These are phyloP conservation scores for Cucurbita maxima DNA, from an alignment of 306 rosid genomes.

Conservation along the genomic window DNA sequence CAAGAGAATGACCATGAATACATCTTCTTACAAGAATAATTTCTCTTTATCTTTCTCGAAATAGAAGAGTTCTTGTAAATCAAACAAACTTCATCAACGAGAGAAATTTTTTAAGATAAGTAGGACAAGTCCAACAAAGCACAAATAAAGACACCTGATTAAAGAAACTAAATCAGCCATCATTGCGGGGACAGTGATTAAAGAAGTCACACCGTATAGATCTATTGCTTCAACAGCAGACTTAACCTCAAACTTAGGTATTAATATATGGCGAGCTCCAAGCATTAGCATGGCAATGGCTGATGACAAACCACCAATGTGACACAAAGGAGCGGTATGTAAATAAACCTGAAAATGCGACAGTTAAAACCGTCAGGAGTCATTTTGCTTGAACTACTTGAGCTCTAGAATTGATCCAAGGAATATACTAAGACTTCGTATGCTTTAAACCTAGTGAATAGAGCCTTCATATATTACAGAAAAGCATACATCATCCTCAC, in stretches of 20 bases:
- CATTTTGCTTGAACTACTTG: conserved; percentile 2
- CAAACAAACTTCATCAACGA: neutral
- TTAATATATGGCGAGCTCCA: conserved; percentile 71
- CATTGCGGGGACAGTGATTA: conserved; percentile 86
- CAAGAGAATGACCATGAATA: neutral
- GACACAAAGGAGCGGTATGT: conserved; percentile 87
- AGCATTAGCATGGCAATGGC: conserved; percentile 70
- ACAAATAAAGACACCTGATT: conserved; percentile 32
- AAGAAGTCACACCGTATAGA: conserved; percentile 46
- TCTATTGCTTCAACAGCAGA: conserved; percentile 39
- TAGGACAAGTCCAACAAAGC: neutral
- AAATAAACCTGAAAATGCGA: conserved; percentile 45
- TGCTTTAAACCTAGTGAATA: conserved; percentile 2
- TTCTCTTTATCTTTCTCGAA: neutral
- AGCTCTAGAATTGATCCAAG: conserved; percentile 8
- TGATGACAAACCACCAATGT: conserved; percentile 82
- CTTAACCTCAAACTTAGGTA: conserved; percentile 60
- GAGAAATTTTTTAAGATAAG: neutral
- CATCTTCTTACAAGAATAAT: neutral
- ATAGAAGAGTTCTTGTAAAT: neutral
- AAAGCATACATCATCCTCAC: conserved; percentile 67
- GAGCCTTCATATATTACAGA: conserved; percentile 4
- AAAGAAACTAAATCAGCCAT: conserved; percentile 46
- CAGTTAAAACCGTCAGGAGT: conserved; percentile 3
- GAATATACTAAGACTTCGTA: neutral